Evolutionary conservation across 169 alveolate species (phyloP), one percentile per base, ranked within the genome.

Genomic region (Hepatocystis sp.): DNA sequence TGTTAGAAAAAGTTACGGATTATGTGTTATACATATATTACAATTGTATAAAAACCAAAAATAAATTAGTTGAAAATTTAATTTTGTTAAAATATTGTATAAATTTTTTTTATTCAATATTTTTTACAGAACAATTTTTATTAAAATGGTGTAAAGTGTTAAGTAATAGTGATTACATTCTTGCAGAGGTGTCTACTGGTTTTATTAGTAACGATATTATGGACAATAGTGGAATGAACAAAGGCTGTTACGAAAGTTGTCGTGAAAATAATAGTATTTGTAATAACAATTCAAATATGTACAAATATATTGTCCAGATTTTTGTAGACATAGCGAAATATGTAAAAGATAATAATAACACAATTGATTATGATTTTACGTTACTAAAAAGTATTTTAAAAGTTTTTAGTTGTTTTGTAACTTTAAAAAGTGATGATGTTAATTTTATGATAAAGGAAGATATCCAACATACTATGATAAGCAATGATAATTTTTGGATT

Each of bases 91-190:
- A 49, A 63, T 71, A 71, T 64, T 58, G 65, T 13, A 56, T 71
- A 28, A 55, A 39, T 13, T 71, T 71, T 36, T 63, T 71, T 27
- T 63, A 63, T 46, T 46, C 58, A 25, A 10, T 32, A 3, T 71
- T 71, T 71, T 71, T 71, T 60, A 58, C 68, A 4, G 47, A 63
- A 30, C n/a, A 17, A 5, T 58, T 71, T 71, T 49, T 71, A 46
- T 30, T 13, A 19, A 28, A 13, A 0, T 71, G 86, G 86, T 32
- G 25, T 11, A 39, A 71, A 52, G 23, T 71, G 13, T 13, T 71
- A 47, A 67, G 32, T 23, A 56, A 53, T 23, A 36, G 53, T 11
- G 53, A 10, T 15, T 39, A 53, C 51, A 23, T 67, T n/a, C n/a
- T n/a, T n/a, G n/a, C n/a, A n/a, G n/a, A n/a, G n/a, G n/a, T n/a